Evolutionary conservation across 2,329 filamentous ascomycete genomes (phyloP).

Genomic region (Fusarium sp.): DNA sequence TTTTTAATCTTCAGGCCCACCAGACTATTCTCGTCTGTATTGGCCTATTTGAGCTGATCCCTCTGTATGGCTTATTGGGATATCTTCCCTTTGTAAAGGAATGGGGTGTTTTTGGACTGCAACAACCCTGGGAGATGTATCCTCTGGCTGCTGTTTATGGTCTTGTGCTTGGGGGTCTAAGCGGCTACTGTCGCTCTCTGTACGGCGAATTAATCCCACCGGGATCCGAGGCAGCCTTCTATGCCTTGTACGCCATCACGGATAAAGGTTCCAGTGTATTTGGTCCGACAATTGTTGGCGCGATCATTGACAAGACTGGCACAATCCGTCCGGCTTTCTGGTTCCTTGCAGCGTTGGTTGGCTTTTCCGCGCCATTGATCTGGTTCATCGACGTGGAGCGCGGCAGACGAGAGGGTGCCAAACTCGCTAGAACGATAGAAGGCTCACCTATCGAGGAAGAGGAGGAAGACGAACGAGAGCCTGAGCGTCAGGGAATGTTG

Average conservation of each 20-base stretch:
- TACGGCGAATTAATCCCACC: constrained; percentile 95
- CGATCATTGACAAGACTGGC: constrained; percentile 85
- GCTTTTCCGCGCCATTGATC: constrained; percentile 84
- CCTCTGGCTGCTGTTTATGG: constrained; percentile 90
- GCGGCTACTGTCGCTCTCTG: constrained; percentile 89
- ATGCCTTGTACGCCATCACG: constrained; percentile 95
- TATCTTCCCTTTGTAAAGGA: constrained; percentile 82
- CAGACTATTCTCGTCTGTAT: constrained; percentile 96
- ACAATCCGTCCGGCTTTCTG: constrained; percentile 89
- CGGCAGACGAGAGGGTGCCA: constrained; percentile 73
- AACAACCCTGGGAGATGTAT: constrained; percentile 97
- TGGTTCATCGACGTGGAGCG: constrained; percentile 85
- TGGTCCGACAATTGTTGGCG: constrained; percentile 91
- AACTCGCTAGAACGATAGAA: constrained; percentile 68
- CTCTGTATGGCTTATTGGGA: constrained; percentile 87
- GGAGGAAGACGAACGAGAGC: constrained; percentile 31
- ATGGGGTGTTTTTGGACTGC: constrained; percentile 83
- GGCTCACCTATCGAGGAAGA: constrained; percentile 53
- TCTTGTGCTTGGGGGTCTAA: constrained; percentile 91
- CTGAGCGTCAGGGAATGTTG: constrained; percentile 45
- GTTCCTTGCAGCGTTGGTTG: constrained; percentile 87
- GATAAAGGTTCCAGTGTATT: constrained; percentile 96
- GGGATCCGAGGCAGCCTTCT: constrained; percentile 94
- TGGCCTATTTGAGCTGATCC: constrained; percentile 88
- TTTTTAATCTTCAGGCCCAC: constrained; percentile 75